A percentile compares a stretch with the other conserved stretches of the same genome.
Evolutionary conservation across 768 basidiomycete genomes (phyloP).

Genomic region (Pisolithus marmoratus): DNA sequence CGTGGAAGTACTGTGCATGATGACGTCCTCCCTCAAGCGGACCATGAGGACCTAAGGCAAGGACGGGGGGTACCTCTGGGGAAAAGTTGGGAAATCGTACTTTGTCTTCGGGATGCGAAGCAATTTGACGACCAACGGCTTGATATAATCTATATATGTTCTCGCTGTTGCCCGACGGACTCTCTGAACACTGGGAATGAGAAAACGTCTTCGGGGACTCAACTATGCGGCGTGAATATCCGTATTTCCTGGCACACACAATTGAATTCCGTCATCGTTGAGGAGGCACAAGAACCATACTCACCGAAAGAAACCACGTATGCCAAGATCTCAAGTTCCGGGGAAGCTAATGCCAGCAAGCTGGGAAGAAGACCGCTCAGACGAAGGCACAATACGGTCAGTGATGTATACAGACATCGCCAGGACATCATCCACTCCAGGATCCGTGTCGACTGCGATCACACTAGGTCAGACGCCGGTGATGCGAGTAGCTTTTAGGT

Average conservation of each 20-base stretch:
- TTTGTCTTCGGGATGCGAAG: slow-evolving; percentile 46
- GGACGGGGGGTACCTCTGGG: slow-evolving; percentile 46
- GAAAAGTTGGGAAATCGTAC: slow-evolving; percentile 59
- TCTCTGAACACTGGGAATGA: slow-evolving; percentile 2
- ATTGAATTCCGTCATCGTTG: not conserved
- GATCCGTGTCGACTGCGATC: slow-evolving; percentile 72
- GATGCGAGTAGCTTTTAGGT: not conserved
- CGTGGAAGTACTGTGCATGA: slow-evolving; percentile 83
- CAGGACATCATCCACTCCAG: slow-evolving; percentile 77
- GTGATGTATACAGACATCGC: slow-evolving; percentile 54
- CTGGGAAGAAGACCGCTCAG: slow-evolving; percentile 31
- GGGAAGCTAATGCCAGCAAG: slow-evolving; percentile 73
- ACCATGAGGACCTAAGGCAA: slow-evolving; percentile 56
- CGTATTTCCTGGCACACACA: slow-evolving; percentile 54
- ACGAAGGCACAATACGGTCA: not conserved
- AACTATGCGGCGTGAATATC: slow-evolving; percentile 58
- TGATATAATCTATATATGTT: slow-evolving; percentile 78
- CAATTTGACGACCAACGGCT: slow-evolving; percentile 54
- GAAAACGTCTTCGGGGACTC: slow-evolving; percentile 19
- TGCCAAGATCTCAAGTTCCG: slow-evolving; percentile 76
- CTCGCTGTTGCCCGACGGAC: slow-evolving; percentile 33
- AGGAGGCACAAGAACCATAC: slow-evolving; percentile 9
- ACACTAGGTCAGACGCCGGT: slow-evolving; percentile 2
- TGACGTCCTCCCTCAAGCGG: slow-evolving; percentile 71
- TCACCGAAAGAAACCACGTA: slow-evolving; percentile 73